Conservation (phyloP, 768 basidiomycete genomes). For the Dacryopinax spathularia region DNA sequence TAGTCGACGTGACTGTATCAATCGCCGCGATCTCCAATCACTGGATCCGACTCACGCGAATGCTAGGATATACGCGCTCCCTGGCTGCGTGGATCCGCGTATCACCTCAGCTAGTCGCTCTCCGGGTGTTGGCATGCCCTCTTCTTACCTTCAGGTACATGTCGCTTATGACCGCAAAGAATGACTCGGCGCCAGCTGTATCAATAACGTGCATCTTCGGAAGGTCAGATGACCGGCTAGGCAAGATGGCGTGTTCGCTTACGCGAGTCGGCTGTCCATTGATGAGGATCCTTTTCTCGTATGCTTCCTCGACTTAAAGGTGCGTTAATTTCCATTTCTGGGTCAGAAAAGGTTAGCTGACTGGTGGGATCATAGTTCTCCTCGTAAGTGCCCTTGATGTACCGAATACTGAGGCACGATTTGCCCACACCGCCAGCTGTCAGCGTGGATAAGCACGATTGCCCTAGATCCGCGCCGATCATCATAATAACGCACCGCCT, state of each 20-base stretch:
- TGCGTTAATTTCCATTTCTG: neutral
- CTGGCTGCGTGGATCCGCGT: neutral
- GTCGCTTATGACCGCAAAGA: slow-evolving; percentile 57
- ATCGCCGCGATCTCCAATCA: neutral
- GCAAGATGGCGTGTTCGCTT: neutral
- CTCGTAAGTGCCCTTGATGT: slow-evolving; percentile 17
- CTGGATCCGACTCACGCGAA: neutral
- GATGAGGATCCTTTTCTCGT: neutral
- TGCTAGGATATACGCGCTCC: neutral
- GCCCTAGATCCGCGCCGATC: slow-evolving; percentile 3
- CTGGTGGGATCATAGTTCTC: slow-evolving; percentile 20
- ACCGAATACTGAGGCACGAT: slow-evolving; percentile 62
- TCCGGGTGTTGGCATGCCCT: neutral
- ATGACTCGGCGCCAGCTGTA: slow-evolving; percentile 78
- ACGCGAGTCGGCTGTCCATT: neutral
- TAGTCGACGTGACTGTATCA: neutral
- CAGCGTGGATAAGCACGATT: neutral
- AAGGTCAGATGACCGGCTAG: too few relatives aligned
- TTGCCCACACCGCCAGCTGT: slow-evolving; percentile 80
- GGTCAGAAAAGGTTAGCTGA: slow-evolving; percentile 6
- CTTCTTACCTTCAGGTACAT: slow-evolving; percentile 47
- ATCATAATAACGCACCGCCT: slow-evolving; percentile 40
- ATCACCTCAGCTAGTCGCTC: neutral
- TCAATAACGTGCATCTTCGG: slow-evolving; percentile 63
- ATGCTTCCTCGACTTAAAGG: slow-evolving; percentile 18